Evolutionary conservation across 257 asterid species (phyloP), one percentile per base, ranked within the genome.

Genomic region (Parsonsia alboflavescens): DNA sequence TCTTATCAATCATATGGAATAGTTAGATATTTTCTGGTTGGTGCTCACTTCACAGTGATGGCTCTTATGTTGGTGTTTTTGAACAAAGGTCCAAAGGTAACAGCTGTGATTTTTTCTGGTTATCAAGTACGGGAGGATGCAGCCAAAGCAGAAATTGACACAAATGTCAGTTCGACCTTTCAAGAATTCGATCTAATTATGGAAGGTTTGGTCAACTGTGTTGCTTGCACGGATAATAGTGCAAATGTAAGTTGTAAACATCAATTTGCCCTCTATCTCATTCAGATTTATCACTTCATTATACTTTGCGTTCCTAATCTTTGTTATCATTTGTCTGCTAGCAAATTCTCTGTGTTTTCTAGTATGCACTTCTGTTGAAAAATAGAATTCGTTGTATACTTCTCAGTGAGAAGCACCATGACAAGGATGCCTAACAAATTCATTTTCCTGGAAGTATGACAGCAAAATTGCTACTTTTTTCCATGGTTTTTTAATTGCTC

Each of bases 201-300:
- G 73, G 80, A 82, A 64, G 90, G 92, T 76, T 81, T 94, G 84
- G 95, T 88, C 50, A 96, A 88, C 64, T 90, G 97, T 84, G 80
- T 94, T 65, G 78, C 91, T 73, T 90, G 82, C 90, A 82, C 80
- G 21, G 90, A 92, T 72, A 88, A 83, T 80, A 84, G 91, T 69
- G 80, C 83, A 10, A 85, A 87, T 91, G 98, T 94, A 79, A 80
- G 84, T 70, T 39, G 30, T 39, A 8, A 65, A 7, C 26, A 19
- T 65, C 70, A 39, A 65, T 22, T 21, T 52, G 11, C 36, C 16
- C 68, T 57, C 46, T 73, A 8, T 24, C 45, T 45, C 2, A 6
- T 19, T 26, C n/a, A 12, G n/a, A 33, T 50, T 46, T 21, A 10
- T 21, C 36, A 16, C 12, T 70, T 52, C 70, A 39, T 56, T 33